Conservation (phyloP, 768 basidiomycete genomes). For the Leccinum arenicola region DNA sequence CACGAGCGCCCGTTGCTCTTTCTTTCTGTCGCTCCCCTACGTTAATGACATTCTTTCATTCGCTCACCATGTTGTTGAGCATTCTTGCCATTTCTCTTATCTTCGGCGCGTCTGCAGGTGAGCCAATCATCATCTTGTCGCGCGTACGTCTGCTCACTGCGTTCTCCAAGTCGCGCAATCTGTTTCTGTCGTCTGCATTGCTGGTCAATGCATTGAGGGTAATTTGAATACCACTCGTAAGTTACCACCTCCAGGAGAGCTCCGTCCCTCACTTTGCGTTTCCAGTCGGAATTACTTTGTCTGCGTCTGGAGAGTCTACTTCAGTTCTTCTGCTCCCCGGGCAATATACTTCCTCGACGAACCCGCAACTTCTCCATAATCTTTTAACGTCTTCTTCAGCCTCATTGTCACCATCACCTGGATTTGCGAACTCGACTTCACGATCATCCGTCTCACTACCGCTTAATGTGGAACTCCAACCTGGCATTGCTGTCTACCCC, state of each 20-base stretch:
- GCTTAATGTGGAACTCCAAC: constrained; percentile 61
- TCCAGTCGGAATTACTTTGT: constrained; percentile 69
- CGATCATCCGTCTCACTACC: constrained; percentile 51
- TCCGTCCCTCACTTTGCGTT: constrained; percentile 12
- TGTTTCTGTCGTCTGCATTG: constrained; percentile 72
- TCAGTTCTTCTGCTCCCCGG: constrained; percentile 70
- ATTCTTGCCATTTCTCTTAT: constrained; percentile 35
- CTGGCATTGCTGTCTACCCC: constrained; percentile 68
- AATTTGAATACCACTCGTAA: constrained; percentile 65
- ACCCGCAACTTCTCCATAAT: constrained; percentile 68
- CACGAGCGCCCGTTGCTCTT: constrained; percentile 23
- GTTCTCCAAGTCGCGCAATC: constrained; percentile 50
- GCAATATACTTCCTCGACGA: constrained; percentile 68
- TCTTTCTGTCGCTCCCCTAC: constrained; percentile 15
- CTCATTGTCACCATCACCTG: constrained; percentile 53
- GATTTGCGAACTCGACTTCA: constrained; percentile 59
- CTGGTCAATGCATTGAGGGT: constrained; percentile 85
- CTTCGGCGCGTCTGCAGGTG: constrained; percentile 40
- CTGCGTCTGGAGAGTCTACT: constrained; percentile 49
- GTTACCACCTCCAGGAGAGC: constrained; percentile 31
- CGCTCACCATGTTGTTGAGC: constrained; percentile 39
- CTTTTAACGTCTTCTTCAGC: constrained; percentile 64
- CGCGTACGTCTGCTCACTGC: constrained; percentile 1
- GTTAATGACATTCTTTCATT: constrained; percentile 24
- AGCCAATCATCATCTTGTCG: constrained; percentile 8